These are phyloP conservation scores for Leptographium lundbergii DNA, from an alignment of 2,329 filamentous ascomycete species.

Conservation along the genomic window DNA sequence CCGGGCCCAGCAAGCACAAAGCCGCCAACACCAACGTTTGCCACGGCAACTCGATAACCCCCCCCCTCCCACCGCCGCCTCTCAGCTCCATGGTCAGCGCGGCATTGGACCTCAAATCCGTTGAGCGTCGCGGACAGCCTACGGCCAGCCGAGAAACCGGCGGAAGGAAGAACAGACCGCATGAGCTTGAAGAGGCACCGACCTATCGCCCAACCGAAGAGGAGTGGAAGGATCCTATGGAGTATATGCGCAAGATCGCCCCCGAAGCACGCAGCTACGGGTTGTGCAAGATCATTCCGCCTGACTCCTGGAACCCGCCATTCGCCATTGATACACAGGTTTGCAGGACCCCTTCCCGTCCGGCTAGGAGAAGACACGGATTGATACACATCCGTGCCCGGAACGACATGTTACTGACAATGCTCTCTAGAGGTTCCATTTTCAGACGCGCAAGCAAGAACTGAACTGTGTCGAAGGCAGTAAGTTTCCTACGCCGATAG, in stretches of 20 bases:
- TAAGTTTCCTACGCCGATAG: constrained; percentile 33
- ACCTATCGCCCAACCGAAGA: constrained; percentile 84
- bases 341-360: constrained; percentile 19
- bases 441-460: constrained; percentile 89
- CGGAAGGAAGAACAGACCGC: constrained; percentile 68
- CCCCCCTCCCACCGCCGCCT: constrained; percentile 35
- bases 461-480: constrained; percentile 97
- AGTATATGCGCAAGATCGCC: constrained; percentile 84
- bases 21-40: constrained; percentile 38
- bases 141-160: constrained; percentile 61
- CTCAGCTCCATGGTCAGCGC: constrained; percentile 43
- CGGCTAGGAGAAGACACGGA: neutral
- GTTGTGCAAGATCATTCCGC: constrained; percentile 91
- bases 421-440: constrained; percentile 70
- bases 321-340: constrained; percentile 98
- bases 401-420: neutral
- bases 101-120: constrained; percentile 73
- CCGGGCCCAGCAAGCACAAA: constrained; percentile 39
- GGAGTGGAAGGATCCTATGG: constrained; percentile 88
- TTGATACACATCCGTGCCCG: too few species aligned
- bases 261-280: constrained; percentile 80
- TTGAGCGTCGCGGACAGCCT: constrained; percentile 80
- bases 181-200: constrained; percentile 79
- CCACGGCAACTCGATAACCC: constrained; percentile 28
- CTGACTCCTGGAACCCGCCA: constrained; percentile 82